Base-by-base conservation (phyloP, 2,329 filamentous ascomycete genomes). In the Nothopassalora personata region DNA sequence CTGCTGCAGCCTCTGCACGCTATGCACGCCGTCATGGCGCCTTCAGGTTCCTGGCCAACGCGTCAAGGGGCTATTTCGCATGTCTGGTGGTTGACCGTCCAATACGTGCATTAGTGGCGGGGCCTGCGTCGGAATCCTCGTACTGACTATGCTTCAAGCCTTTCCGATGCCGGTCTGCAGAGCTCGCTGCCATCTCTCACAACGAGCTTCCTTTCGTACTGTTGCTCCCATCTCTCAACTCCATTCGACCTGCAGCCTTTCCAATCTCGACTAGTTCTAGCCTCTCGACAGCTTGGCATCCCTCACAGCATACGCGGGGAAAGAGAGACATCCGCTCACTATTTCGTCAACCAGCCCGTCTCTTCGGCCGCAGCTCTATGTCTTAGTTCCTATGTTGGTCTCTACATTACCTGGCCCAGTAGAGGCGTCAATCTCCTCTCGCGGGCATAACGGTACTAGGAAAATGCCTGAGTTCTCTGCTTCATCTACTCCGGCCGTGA, bases 391-490 rank as follows among this genome's bases (percentile, higher is more conserved):
- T 28, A 66, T 66, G 64, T 54, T 66, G 60, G 61, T 66, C 58
- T 60, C 64, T 43, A 60, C 62, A 19, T 48, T 64, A 30, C 57
- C 60, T 28, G 62, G 64, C 60, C 64, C 64, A 31, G 62, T 64
- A 47, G 64, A 66, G 60, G 64, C 61, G 51, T 56, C 60, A 52
- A 51, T 57, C 50, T 60, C 64, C 55, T 59, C 63, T 54, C 53
- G 57, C 53, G 54, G 57, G 36, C 62, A 57, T 15, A 56, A 47
- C 50, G 43, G 46, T 50, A 43, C 49, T 49, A 47, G 27, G 36
- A 61, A 57, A 11, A 66, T 66, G 64, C 53, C 64, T 6, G 61
- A 66, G 50, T 54, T 60, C 11, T 60, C 62, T 7, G 58, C 62
- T 15, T 58, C 60, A 18, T 58, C 60, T 19, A 55, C 59, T 9